Base-by-base conservation (phyloP, 495 filamentous ascomycete genomes). In the Aspergillus panamensis region DNA sequence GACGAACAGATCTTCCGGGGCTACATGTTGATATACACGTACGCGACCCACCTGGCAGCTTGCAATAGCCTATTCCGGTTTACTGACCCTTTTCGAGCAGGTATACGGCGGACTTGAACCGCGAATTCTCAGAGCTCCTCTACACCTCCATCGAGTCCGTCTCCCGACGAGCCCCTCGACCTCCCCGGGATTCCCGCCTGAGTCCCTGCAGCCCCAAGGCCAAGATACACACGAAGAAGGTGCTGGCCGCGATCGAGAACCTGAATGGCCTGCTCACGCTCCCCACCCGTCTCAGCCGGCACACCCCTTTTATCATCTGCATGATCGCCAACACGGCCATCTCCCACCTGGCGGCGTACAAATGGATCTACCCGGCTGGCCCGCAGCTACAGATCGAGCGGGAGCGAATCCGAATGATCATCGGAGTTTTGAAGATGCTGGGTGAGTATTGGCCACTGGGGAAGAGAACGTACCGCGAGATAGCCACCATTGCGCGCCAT, bases 261-360 rank as follows among this genome's bases (percentile, higher is more conserved):
- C 51, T 62, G 25, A 57, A 62, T 9, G 40, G 55, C 5, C 50
- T 65, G 0, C 51, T 65, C 40, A 62, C 63, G 9, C 53, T 65
- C 12, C 63, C 63, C 10, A 62, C 59, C 1, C 49, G 57, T 9
- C 47, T 65, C 13, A 37, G 19, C 6, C 31, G 16, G 1, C 59
- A 65, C 33, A 53, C 63, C 2, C 63, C 63, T 0, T 65, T 65
- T 16, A 57, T 62, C 8, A 62, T 65, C 10, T 65, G 59, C 48
- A 65, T 65, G 63, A 62, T 65, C 17, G 56, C 59, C 35, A 65
- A 65, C 35, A 54, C 53, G 5, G 47, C 57, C 6, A 65, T 65
- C 47, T 56, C 63, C 8, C 63, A 65, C 43, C 16, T 65, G 14
- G 44, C 55, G 0, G 63, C 63, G 14, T 65, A 57, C 47, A 51